phyloP scores from a whole-genome alignment of 768 basidiomycete species.

The Amyloporia xantha region DNA sequence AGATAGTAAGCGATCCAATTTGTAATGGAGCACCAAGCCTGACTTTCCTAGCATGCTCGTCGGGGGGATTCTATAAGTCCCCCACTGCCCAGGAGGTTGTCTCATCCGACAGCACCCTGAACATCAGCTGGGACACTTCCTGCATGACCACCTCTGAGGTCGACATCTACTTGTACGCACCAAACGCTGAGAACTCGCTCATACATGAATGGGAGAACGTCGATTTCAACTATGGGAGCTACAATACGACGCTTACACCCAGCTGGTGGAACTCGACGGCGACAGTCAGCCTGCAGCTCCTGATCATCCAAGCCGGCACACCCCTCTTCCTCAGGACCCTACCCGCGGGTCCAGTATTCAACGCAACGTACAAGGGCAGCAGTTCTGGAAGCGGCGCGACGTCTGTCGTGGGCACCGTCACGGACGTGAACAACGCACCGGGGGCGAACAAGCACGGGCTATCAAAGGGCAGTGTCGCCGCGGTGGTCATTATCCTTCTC shows the following conservation, averaged over 20 bases:
- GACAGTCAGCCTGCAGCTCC: slow-evolving; percentile 46
- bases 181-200: slow-evolving; percentile 32
- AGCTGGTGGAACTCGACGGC: slow-evolving; percentile 66
- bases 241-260: slow-evolving; percentile 45
- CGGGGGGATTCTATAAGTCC: slow-evolving; percentile 55
- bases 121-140: slow-evolving; percentile 58
- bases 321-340: slow-evolving; percentile 45
- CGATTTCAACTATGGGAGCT: slow-evolving; percentile 40
- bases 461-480: slow-evolving; percentile 56
- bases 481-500: slow-evolving; percentile 54
- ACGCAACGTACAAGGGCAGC: slow-evolving; percentile 50
- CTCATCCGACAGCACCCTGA: slow-evolving; percentile 41
- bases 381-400: slow-evolving; percentile 37
- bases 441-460: slow-evolving; percentile 18
- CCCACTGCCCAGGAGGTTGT: slow-evolving; percentile 44
- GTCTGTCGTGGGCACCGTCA: slow-evolving; percentile 34
- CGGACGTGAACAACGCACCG: slow-evolving; percentile 29
- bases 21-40: not conserved
- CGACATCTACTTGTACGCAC: slow-evolving; percentile 67
- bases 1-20: slow-evolving; percentile 8
- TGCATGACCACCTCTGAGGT: slow-evolving; percentile 45
- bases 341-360: slow-evolving; percentile 66
- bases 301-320: slow-evolving; percentile 44
- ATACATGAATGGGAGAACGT: slow-evolving; percentile 57
- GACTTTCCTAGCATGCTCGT: slow-evolving; percentile 48